These are phyloP conservation scores for Aspergillus neotritici DNA, from an alignment of 2,329 filamentous ascomycete genomes.

Conservation along the genomic window DNA sequence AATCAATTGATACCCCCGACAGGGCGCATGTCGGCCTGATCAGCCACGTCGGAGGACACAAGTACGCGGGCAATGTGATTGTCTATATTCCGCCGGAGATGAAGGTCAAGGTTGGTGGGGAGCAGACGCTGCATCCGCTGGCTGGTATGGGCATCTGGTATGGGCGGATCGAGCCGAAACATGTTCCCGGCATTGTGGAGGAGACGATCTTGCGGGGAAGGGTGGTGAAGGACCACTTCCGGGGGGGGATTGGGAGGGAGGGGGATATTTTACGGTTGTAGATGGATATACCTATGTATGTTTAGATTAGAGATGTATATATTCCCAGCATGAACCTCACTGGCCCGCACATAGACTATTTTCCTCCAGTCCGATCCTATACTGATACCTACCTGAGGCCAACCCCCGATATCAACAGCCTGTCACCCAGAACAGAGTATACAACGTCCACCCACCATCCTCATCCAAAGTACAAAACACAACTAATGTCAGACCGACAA, in stretches of 20 bases:
- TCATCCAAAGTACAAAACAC: no score
- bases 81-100: slow-evolving; percentile 57
- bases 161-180: slow-evolving; percentile 72
- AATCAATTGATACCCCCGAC: slow-evolving; percentile 22
- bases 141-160: slow-evolving; percentile 66
- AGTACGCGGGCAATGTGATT: slow-evolving; percentile 91
- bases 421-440: no score
- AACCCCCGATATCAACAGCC: no score
- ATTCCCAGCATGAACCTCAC: no score
- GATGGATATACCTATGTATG: slow-evolving; percentile 3
- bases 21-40: slow-evolving; percentile 46
- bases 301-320: no score
- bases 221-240: slow-evolving; percentile 73
- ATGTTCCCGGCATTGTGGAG: slow-evolving; percentile 82
- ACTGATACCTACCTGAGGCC: no score
- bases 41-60: slow-evolving; percentile 89
- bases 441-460: background rate
- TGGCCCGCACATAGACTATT: no score
- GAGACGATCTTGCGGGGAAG: slow-evolving; percentile 85
- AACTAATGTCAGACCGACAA: no score
- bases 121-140: slow-evolving; percentile 29
- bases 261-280: slow-evolving; percentile 63
- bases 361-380: no score
- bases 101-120: slow-evolving; percentile 16
- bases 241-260: slow-evolving; percentile 76